These are phyloP conservation scores for Salix arbutifolia DNA, from an alignment of 345 rosid species.

Conservation along the genomic window DNA sequence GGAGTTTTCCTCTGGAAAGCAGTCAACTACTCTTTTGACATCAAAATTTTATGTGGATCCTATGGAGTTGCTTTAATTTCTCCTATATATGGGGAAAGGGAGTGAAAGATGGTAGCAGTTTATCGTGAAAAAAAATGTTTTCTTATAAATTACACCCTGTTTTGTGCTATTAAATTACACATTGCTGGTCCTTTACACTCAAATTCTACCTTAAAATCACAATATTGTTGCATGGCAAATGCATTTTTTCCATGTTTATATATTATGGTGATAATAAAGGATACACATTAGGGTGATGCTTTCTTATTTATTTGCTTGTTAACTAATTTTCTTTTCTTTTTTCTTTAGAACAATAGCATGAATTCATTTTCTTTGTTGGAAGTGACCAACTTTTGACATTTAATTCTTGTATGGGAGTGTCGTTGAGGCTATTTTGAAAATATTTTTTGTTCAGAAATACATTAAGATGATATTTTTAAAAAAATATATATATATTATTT, in stretches of 20 bases:
- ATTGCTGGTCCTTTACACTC: background rate
- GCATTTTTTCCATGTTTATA: background rate
- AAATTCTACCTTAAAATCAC: background rate
- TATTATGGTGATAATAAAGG: background rate
- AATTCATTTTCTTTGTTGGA: background rate
- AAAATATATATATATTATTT: too few relatives aligned
- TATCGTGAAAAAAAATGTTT: background rate
- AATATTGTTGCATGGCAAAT: too few relatives aligned
- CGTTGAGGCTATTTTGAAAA: too few relatives aligned
- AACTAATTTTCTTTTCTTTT: background rate
- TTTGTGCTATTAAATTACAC: background rate
- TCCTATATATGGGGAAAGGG: background rate
- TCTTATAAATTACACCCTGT: background rate
- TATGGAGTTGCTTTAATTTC: background rate
- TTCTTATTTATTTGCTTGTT: background rate
- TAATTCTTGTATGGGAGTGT: background rate
- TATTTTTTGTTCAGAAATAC: too few relatives aligned
- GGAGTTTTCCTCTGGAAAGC: background rate
- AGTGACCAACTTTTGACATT: background rate
- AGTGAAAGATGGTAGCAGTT: background rate
- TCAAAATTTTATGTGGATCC: conserved; percentile 8
- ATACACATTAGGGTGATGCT: background rate
- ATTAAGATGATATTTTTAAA: too few relatives aligned
- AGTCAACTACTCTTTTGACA: conserved; percentile 9
- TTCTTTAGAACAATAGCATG: background rate